Percentiles rank a stretch among this genome's conserved stretches.
Conservation (phyloP, 805 yeast genomes). For the Ogataea thermomethanolica region DNA sequence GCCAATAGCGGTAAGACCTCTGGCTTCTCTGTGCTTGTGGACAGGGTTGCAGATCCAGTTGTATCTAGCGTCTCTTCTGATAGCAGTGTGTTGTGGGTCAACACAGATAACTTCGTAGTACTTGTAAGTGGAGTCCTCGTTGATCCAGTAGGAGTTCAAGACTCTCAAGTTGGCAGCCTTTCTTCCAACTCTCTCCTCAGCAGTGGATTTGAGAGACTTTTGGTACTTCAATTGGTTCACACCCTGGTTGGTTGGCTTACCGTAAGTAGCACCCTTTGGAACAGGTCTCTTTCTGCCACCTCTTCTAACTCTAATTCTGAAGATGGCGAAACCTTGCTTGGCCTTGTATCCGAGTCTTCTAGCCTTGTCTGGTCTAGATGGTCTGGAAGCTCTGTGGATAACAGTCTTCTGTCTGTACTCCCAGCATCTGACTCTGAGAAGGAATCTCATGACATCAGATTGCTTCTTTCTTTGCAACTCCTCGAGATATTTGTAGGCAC, state of each 20-base stretch:
- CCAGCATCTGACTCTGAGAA: constrained; percentile 99
- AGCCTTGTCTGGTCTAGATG: constrained; percentile 99
- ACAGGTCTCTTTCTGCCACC: constrained; percentile 99
- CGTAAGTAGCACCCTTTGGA: constrained; percentile 99
- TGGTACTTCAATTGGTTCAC: constrained; percentile 99
- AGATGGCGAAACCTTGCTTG: constrained; percentile 98
- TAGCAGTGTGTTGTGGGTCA: constrained; percentile 97
- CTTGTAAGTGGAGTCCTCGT: constrained; percentile 99
- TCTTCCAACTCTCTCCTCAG: constrained; percentile 99
- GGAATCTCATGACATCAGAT: constrained; percentile 98
- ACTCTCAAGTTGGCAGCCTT: constrained; percentile 99
- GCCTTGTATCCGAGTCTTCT: constrained; percentile 99
- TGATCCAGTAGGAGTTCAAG: constrained; percentile 99
- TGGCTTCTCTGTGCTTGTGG: constrained; percentile 99
- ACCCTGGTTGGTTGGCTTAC: constrained; percentile 99
- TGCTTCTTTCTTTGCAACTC: constrained; percentile 99
- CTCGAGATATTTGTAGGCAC: constrained; percentile 99
- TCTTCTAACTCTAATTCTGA: constrained; percentile 98
- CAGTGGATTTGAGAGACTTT: constrained; percentile 95
- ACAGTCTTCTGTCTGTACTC: constrained; percentile 99
- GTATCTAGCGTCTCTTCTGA: constrained; percentile 97
- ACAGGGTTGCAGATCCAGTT: constrained; percentile 99
- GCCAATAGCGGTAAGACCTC: constrained; percentile 98
- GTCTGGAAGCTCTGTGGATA: constrained; percentile 98
- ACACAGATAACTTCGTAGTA: constrained; percentile 97